Evolutionary conservation across 139 green algal genomes (phyloP).

Genomic region (Closterium sp.): DNA sequence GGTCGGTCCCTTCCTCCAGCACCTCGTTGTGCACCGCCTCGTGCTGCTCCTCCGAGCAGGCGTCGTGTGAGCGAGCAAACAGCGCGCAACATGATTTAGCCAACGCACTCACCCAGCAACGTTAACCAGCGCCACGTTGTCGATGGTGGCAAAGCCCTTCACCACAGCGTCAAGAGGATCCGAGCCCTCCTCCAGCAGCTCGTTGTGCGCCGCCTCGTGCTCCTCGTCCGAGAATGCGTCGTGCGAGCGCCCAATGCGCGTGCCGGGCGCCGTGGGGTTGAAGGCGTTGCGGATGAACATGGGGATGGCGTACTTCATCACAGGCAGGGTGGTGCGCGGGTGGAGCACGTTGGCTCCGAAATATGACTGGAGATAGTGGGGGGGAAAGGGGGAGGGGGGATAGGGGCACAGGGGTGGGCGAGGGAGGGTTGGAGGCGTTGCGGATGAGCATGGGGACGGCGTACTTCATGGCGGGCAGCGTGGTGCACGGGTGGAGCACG

Average conservation of each 20-base stretch:
- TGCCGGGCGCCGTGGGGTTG: conserved; percentile 73
- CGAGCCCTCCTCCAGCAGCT: too few relatives aligned
- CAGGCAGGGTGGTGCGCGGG: conserved; percentile 91
- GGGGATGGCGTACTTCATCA: conserved; percentile 91
- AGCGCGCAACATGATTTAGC: too few relatives aligned
- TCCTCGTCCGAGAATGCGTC: background rate
- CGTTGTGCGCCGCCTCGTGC: too few relatives aligned
- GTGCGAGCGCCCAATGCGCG: conserved; percentile 40
- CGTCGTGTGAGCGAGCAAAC: too few relatives aligned
- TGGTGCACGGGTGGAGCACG: conserved; percentile 95
- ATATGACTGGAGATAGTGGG: conserved; percentile 64
- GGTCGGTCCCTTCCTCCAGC: too few relatives aligned
- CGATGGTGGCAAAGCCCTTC: too few relatives aligned
- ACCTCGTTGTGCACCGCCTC: too few relatives aligned
- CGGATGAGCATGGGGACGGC: conserved; percentile 89
- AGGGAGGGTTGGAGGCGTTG: conserved; percentile 92
- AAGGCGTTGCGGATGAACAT: conserved; percentile 97
- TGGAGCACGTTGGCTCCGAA: conserved; percentile 98
- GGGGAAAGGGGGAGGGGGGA: background rate
- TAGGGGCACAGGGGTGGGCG: too few relatives aligned
- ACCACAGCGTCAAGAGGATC: too few relatives aligned
- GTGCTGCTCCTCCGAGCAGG: too few relatives aligned
- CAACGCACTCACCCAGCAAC: conserved; percentile 63
- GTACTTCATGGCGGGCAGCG: conserved; percentile 91
- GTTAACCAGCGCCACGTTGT: too few relatives aligned